These are phyloP conservation scores for Eucalyptus lansdowneana DNA, from an alignment of 345 rosid species.

Conservation along the genomic window DNA sequence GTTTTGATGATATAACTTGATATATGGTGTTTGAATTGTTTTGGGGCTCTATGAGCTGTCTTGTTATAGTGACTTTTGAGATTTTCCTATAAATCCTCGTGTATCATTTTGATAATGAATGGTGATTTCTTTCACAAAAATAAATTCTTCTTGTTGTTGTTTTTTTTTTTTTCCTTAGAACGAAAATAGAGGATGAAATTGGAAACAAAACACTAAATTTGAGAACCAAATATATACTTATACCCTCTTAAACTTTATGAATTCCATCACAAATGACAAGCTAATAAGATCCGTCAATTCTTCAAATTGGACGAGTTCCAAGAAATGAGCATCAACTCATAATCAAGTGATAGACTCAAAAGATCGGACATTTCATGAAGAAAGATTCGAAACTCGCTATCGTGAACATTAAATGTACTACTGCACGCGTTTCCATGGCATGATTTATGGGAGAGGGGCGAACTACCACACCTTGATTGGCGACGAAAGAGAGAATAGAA, in stretches of 20 bases:
- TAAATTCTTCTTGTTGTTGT: no score
- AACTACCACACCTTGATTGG: background rate
- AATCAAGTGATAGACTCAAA: background rate
- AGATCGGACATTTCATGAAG: background rate
- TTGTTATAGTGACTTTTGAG: fast-evolving
- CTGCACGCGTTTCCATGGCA: background rate
- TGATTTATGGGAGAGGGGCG: background rate
- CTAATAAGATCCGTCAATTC: fast-evolving
- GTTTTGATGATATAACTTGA: background rate
- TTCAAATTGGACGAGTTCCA: background rate
- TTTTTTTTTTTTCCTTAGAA: background rate
- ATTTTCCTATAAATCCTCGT: no score
- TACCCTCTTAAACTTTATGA: background rate
- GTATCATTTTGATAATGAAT: background rate
- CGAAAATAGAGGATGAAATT: background rate
- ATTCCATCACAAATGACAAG: background rate
- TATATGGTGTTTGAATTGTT: no score
- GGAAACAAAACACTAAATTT: background rate
- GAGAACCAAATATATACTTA: background rate
- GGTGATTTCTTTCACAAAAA: no score
- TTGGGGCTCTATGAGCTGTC: fast-evolving
- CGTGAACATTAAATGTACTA: background rate
- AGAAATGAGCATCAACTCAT: background rate
- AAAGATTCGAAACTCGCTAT: fast-evolving
- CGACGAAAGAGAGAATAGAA: background rate